Percentiles rank a stretch among this genome's conserved stretches.
These are phyloP conservation scores for Cladobotryum protrusum DNA, from an alignment of 2,329 filamentous ascomycete species.

Conservation along the genomic window DNA sequence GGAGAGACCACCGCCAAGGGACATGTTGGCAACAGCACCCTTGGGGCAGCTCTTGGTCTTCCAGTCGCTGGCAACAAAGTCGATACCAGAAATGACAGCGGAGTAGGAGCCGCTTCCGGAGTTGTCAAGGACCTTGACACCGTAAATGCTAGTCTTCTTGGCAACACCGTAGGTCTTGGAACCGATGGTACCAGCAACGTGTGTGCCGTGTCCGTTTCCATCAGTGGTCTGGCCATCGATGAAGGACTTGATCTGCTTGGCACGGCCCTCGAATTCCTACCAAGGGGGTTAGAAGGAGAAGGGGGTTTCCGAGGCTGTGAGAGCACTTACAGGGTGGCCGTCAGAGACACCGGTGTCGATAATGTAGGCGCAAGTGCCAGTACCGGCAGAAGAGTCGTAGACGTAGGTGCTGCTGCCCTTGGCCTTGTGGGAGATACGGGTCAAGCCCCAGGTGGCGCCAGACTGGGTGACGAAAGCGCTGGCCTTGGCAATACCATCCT, in stretches of 20 bases:
- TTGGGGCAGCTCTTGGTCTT: slow-evolving; percentile 32
- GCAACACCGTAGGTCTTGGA: slow-evolving; percentile 32
- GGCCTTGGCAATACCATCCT: slow-evolving; percentile 26
- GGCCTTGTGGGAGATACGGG: slow-evolving; percentile 28
- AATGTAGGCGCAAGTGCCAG: slow-evolving; percentile 38
- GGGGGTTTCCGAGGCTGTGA: background rate
- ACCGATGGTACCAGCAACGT: slow-evolving; percentile 30
- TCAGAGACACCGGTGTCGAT: slow-evolving; percentile 40
- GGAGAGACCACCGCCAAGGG: slow-evolving; percentile 44
- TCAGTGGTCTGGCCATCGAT: slow-evolving; percentile 19
- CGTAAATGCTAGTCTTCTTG: slow-evolving; percentile 37
- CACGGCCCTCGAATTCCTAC: slow-evolving; percentile 29
- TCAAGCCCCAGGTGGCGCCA: slow-evolving; percentile 25
- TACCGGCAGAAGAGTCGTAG: slow-evolving; percentile 35
- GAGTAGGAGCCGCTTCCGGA: slow-evolving; percentile 28
- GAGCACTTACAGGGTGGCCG: slow-evolving; percentile 29
- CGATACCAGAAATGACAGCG: slow-evolving; percentile 40
- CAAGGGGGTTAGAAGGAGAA: background rate
- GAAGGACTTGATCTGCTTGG: slow-evolving; percentile 26
- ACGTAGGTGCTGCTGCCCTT: slow-evolving; percentile 27
- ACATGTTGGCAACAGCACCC: slow-evolving; percentile 51
- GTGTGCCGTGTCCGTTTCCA: slow-evolving; percentile 38
- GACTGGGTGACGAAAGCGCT: slow-evolving; percentile 14
- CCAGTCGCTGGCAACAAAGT: slow-evolving; percentile 35
- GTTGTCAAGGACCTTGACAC: slow-evolving; percentile 40